Conservation (phyloP, 2,329 filamentous ascomycete species). For the Curvularia sp. region DNA sequence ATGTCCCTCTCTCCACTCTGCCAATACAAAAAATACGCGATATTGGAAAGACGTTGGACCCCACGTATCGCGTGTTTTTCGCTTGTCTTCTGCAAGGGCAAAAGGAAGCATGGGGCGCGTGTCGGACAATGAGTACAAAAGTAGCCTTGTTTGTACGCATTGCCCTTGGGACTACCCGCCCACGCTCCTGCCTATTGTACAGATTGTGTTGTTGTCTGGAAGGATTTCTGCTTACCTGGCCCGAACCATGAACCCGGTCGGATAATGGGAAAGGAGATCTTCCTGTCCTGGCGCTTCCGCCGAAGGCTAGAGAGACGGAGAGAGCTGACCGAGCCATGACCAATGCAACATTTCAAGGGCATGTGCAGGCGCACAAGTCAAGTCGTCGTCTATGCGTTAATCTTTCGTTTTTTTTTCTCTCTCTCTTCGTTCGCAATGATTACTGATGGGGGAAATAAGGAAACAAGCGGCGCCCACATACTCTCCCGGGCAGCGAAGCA, state of each 20-base stretch:
- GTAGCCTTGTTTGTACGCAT: neutral
- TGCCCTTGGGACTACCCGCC: neutral
- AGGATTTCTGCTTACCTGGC: neutral
- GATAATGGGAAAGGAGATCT: conserved; percentile 4
- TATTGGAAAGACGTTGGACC: no score
- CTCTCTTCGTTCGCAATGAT: neutral
- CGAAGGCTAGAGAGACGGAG: neutral
- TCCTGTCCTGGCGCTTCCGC: conserved; percentile 17
- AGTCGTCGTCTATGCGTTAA: neutral
- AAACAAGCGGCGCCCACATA: neutral
- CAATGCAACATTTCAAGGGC: neutral
- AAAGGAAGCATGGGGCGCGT: no score
- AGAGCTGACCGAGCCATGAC: neutral
- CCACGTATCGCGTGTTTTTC: no score
- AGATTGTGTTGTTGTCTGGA: no score
- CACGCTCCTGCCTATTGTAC: neutral
- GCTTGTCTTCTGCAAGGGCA: neutral
- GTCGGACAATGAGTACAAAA: neutral
- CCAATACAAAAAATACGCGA: no score
- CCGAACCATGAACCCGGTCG: neutral
- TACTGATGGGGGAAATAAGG: neutral
- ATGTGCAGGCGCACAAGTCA: no score
- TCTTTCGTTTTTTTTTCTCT: neutral
- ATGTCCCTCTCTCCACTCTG: neutral
- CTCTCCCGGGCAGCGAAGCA: no score